Evolutionary conservation across 202 grass and related monocot genomes (phyloP).

Genomic region (Carex sylvatica): DNA sequence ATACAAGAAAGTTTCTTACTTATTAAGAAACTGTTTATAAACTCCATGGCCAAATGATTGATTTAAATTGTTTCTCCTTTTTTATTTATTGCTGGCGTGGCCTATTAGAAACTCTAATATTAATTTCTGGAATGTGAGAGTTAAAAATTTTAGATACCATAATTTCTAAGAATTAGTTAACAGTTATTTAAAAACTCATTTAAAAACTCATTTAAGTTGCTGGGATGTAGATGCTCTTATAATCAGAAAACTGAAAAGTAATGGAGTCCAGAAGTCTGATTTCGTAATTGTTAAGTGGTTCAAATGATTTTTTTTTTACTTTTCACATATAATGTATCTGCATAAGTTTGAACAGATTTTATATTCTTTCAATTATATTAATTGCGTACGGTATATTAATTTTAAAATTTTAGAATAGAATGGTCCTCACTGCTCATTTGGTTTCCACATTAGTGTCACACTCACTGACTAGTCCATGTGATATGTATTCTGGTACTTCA

Average conservation of each 20-base stretch:
- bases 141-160: too few relatives aligned
- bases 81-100: too few relatives aligned
- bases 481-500: conserved; percentile 7
- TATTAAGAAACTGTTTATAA: too few relatives aligned
- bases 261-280: neutral
- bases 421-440: neutral
- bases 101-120: too few relatives aligned
- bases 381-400: neutral
- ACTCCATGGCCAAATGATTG: too few relatives aligned
- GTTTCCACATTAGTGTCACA: neutral
- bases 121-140: too few relatives aligned
- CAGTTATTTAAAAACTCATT: too few relatives aligned
- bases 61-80: too few relatives aligned
- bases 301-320: neutral
- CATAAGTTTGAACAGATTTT: neutral
- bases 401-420: neutral
- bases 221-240: too few relatives aligned
- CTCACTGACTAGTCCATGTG: neutral
- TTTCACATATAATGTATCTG: neutral
- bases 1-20: too few relatives aligned
- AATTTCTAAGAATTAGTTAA: too few relatives aligned
- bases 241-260: neutral
- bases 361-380: neutral
- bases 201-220: too few relatives aligned
- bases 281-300: neutral